A percentile compares a stretch with the other conserved stretches of the same genome.
These are phyloP conservation scores for Radiomyces spectabilis DNA, from an alignment of 192 early-diverging fungal genomes.

Conservation along the genomic window DNA sequence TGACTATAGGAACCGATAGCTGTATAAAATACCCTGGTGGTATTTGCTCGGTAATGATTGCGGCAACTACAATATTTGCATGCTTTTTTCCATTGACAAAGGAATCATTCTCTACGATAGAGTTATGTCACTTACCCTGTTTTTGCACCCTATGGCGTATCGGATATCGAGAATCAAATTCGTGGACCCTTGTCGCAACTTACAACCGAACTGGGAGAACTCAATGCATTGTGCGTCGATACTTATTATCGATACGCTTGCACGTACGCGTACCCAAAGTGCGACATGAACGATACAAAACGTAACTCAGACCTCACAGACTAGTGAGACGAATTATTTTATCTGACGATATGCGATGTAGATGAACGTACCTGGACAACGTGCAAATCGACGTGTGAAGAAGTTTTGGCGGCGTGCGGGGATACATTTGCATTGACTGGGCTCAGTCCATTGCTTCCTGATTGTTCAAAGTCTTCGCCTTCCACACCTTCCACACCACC, in stretches of 20 bases:
- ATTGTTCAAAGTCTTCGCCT: background rate
- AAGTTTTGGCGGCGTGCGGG: background rate
- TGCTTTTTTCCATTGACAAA: too few relatives aligned
- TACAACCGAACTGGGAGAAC: background rate
- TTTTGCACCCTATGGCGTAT: background rate
- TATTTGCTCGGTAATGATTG: too few relatives aligned
- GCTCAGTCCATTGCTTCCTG: background rate
- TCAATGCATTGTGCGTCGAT: background rate
- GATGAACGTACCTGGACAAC: too few relatives aligned
- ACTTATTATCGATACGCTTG: conserved; percentile 3
- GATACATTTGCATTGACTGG: background rate
- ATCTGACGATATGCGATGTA: too few relatives aligned
- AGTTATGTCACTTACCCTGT: background rate
- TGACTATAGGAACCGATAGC: too few relatives aligned
- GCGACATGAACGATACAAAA: background rate
- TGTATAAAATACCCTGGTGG: too few relatives aligned
- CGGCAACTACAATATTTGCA: too few relatives aligned
- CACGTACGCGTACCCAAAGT: background rate
- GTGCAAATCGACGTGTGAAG: background rate
- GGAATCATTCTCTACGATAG: too few relatives aligned
- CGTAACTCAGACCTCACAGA: too few relatives aligned
- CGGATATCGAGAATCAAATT: background rate
- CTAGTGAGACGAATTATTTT: too few relatives aligned
- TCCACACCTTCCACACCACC: background rate
- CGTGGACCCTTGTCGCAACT: too few relatives aligned